Evolutionary conservation across 192 early-diverging fungal genomes (phyloP).

Genomic region (Umbelopsis ramanniana): DNA sequence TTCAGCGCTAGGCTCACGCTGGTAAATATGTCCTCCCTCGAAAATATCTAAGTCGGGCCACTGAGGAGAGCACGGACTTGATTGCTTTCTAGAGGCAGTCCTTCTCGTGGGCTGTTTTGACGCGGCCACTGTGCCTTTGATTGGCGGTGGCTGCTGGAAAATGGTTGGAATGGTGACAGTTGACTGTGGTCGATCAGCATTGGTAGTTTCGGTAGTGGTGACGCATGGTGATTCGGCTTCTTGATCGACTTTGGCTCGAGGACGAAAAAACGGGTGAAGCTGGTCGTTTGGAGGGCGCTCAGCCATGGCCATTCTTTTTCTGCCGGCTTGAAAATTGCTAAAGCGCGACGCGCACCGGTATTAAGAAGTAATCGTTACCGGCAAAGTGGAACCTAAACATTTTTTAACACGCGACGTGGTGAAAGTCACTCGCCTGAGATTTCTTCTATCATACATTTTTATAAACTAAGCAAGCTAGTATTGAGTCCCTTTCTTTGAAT

Average conservation of each 20-base stretch:
- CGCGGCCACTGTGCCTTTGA: not conserved
- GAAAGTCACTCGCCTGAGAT: not conserved
- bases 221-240: not conserved
- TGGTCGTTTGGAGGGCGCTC: constrained; percentile 1
- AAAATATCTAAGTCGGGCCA: not conserved
- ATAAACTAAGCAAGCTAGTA: too few relatives aligned
- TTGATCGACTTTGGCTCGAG: not conserved
- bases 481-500: too few relatives aligned
- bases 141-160: not conserved
- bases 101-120: not conserved
- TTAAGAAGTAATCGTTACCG: not conserved
- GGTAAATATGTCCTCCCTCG: not conserved
- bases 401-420: constrained; percentile 22
- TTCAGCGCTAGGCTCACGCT: not conserved
- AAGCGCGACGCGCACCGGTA: constrained; percentile 6
- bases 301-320: constrained; percentile 15
- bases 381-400: not conserved
- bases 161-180: constrained; percentile 3
- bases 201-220: not conserved
- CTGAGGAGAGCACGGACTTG: not conserved
- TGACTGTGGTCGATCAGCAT: not conserved
- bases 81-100: too few relatives aligned
- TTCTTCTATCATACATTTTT: not conserved
- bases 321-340: not conserved
- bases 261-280: constrained; percentile 11